Base-by-base conservation (phyloP, 2,329 filamentous ascomycete species). In the Pseudopithomyces chartarum region DNA sequence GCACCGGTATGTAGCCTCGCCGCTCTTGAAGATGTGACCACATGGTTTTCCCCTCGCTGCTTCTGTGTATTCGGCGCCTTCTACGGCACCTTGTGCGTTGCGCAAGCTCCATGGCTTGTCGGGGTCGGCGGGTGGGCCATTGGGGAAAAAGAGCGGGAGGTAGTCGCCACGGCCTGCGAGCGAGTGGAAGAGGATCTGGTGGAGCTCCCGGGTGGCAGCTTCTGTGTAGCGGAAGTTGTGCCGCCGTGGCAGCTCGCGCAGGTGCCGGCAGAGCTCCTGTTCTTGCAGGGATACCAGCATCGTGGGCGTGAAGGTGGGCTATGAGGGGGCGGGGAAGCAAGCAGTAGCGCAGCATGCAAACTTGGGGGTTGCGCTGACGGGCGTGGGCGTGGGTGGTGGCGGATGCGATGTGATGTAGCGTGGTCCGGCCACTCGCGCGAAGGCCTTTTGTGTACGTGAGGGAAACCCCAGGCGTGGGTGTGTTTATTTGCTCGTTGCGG, bases 21-120 rank as follows among this genome's bases (percentile, higher is more conserved):
- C 95, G 13, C 86, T 84, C 78, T 94, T 94, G 83, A 99, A 97
- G 60, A 99, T 98, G 80, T 99, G 96, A 3, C 95, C 96, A 74
- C 95, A 99, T 45, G 92, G 89, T 77, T 96, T 96, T 54, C 96
- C 95, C 64, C 92, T 87, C 13, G 95, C 95, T 6, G 90, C 90
- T 64, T 94, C 90, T 19, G 92, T 95, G 73, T 98, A 99, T 75
- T 99, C 96, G 32, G 94, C 92, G 11, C 95, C 94, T 70, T 97
- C 92, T 56, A 92, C 84, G n/a, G 91, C 91, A 17, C 93, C 94
- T 73, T 99, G 96, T 15, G 93, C 93, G 66, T 91, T 88, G 59
- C 90, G 86, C 38, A 99, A 81, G 76, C 90, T 95, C 84, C 93
- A 89, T 43, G 81, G 79, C 38, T 82, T 82, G 44, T 79, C 80